Evolutionary conservation across 495 filamentous ascomycete genomes (phyloP), one percentile per base, ranked within the genome.

Genomic region (Hypoxylon lienhwacheense): DNA sequence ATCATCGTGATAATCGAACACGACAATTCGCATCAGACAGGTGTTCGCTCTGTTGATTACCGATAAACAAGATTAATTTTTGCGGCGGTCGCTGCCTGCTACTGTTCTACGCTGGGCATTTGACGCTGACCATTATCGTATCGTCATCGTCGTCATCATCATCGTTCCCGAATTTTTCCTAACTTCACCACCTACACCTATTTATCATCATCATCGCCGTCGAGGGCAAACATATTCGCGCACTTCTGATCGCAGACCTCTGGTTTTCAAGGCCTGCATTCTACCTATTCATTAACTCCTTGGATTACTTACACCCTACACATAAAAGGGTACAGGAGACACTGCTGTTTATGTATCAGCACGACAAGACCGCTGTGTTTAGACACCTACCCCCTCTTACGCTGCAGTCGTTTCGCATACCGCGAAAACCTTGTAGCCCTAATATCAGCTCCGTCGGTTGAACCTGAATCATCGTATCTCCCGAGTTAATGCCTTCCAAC

Each of bases 391-490:
- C 88, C 82, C 87, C 89, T 79, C 81, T 87, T 79, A 86, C 87
- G 88, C 88, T 91, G 89, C 88, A 90, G 82, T 74, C 85, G 80
- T 91, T 95, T 88, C 89, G 88, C 83, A 86, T 82, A 84, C 79
- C 82, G 82, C 80, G 86, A 79, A 91, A 86, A 86, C 87, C 84
- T 81, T 86, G 88, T 86, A 88, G 87, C 78, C 83, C 81, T 68
- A 81, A 88, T 72, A 83, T 87, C 64, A 84, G 81, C 72, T 87
- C 86, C 61, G 91, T 91, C 86, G 91, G 90, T 79, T 95, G 87
- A 90, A 68, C 72, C 59, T 47, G 64, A 50, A 40, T 55, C 45
- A 52, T 65, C 63, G 43, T 57, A 66, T 67, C 65, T 63, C 70
- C 71, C 71, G 70, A 76, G 74, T 80, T 75, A 71, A 78, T 79